Evolutionary conservation across 805 yeast genomes (phyloP), one percentile per base, ranked within the genome.

Genomic region (Pichia phayaonensis): DNA sequence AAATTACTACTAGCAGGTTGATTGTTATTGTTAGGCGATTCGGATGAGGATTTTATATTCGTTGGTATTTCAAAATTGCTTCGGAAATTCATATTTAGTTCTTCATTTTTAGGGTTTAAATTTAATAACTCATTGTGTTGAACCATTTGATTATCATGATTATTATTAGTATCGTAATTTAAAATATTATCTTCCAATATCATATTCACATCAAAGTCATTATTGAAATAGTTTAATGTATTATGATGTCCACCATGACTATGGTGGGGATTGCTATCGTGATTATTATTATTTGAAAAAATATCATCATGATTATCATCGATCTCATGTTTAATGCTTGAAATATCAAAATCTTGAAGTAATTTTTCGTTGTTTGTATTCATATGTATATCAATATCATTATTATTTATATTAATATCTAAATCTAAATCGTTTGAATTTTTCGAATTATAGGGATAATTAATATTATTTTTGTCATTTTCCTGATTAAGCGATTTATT

Each of bases 361-460:
- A 34, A 34, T n/a, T 34, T 16, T 16, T 23, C 34, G 15, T 13
- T 40, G 8, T 23, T 18, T 1, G n/a, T 15, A 29, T 38, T 27
- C 2, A 21, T 38, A 26, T 45, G 42, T 22, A 24, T 18, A 12
- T 24, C 27, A 18, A 16, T 20, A 27, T 46, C 38, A 20, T 46
- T 16, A 18, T 43, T 31, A n/a, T 23, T 26, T 21, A 26, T 5
- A 7, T 59, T 61, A 36, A 58, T 54, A 41, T 59, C 62, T n/a
- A 58, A 45, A 4, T 53, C 55, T 29, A 53, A 58, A 40, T 54
- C 49, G 15, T 16, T 34, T 4, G 8, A 5, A 34, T 3, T 34
- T 6, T 34, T 34, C 10, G 8, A n/a, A 34, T n/a, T 34, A 11
- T 34, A 8, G 4, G 15, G 11, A 11, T 29, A 8, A 29, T 29